Conservation (phyloP, 345 rosid species). For the Arabidopsis thaliana region DNA sequence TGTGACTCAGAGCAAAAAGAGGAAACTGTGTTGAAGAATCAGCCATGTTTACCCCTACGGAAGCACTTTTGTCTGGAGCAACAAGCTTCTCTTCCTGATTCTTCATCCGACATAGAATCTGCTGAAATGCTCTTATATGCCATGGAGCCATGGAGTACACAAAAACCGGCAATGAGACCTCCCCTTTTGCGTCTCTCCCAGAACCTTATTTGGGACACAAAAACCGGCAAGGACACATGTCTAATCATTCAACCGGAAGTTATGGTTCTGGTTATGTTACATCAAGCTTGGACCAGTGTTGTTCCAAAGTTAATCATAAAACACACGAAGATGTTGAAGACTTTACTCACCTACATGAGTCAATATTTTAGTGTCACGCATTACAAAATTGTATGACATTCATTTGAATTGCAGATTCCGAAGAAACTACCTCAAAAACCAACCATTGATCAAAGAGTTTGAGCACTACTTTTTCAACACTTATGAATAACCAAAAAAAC, state of each 20-base stretch:
- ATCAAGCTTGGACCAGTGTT: slow-evolving; percentile 18
- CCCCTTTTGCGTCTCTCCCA: slow-evolving; percentile 12
- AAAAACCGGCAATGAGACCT: slow-evolving; percentile 10
- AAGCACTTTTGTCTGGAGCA: slow-evolving; percentile 37
- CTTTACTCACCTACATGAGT: background rate
- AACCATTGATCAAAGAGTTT: slow-evolving; percentile 83
- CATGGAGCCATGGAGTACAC: background rate
- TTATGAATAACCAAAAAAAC: slow-evolving; percentile 22
- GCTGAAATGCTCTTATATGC: slow-evolving; percentile 24
- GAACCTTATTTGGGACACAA: background rate
- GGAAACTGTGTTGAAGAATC: slow-evolving; percentile 32
- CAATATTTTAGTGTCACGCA: background rate
- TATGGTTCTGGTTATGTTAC: slow-evolving; percentile 7
- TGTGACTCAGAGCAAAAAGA: slow-evolving; percentile 29
- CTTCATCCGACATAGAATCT: slow-evolving; percentile 27
- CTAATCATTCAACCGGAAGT: slow-evolving; percentile 14
- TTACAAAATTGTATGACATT: background rate
- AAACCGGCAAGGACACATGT: too few relatives aligned
- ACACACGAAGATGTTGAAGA: slow-evolving; percentile 20
- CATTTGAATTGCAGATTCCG: background rate
- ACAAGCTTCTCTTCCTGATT: slow-evolving; percentile 27
- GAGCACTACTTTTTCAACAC: slow-evolving; percentile 80
- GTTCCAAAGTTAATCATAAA: slow-evolving; percentile 12
- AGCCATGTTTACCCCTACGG: slow-evolving; percentile 24
- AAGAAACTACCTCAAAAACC: slow-evolving; percentile 48